Conservation (phyloP, 1,284 basidiomycete species). For the Pyrrhoderma lamaoense region DNA sequence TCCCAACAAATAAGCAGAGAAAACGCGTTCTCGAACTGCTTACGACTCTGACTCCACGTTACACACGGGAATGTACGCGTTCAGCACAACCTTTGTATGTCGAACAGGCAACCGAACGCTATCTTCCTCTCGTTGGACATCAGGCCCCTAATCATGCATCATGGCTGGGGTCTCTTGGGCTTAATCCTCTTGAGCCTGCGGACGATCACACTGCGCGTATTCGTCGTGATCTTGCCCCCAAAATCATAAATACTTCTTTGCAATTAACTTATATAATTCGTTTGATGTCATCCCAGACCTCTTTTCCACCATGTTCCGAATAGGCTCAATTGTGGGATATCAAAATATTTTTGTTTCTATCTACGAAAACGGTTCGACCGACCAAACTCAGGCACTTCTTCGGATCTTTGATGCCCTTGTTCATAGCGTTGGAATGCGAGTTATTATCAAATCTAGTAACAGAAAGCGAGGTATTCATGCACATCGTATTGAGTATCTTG, state of each 20-base stretch:
- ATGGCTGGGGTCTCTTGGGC: conserved; percentile 39
- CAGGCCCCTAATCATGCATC: conserved; percentile 49
- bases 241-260: conserved; percentile 95
- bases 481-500: conserved; percentile 96
- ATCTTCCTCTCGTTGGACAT: conserved; percentile 76
- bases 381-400: conserved; percentile 93
- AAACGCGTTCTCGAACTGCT: conserved; percentile 79
- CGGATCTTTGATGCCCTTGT: conserved; percentile 89
- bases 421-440: conserved; percentile 78
- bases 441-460: conserved; percentile 86
- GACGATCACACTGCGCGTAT: conserved; percentile 36
- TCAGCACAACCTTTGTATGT: conserved; percentile 76
- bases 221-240: conserved; percentile 40
- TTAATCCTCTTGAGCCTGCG: conserved; percentile 38
- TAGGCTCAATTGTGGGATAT: conserved; percentile 83
- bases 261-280: conserved; percentile 97
- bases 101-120: conserved; percentile 79
- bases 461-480: conserved; percentile 93
- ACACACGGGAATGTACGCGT: conserved; percentile 86
- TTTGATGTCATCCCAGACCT: conserved; percentile 96
- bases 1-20: conserved; percentile 75
- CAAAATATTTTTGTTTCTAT: conserved; percentile 96
- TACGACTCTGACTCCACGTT: conserved; percentile 78
- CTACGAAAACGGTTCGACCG: conserved; percentile 94
- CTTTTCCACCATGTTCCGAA: conserved; percentile 91